Evolutionary conservation across 108 stramenopile genomes (phyloP).

Genomic region (Licmophora abbreviata): DNA sequence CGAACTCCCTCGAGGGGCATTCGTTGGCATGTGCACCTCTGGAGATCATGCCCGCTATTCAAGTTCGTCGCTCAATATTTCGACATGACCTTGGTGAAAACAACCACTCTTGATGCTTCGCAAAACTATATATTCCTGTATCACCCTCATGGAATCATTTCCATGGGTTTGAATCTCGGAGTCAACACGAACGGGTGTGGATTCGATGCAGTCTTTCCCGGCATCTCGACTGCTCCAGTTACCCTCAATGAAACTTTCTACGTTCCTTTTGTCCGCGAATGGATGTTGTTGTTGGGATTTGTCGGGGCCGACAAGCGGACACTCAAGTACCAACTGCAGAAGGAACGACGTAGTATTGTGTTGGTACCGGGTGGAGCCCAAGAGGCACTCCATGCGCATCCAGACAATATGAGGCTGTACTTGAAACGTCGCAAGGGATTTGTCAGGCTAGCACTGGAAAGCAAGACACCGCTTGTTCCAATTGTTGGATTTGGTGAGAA

Average conservation of each 20-base stretch:
- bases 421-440: conserved; percentile 70
- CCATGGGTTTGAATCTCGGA: conserved; percentile 14
- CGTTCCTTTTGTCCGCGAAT: conserved; percentile 39
- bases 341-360: conserved; percentile 15
- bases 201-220: background rate
- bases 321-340: conserved; percentile 9
- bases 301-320: conserved; percentile 15
- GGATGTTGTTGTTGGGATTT: conserved; percentile 22
- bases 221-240: background rate
- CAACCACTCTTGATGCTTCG: background rate
- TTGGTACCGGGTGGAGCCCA: conserved; percentile 45
- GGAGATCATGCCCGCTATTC: conserved; percentile 4
- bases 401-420: conserved; percentile 21
- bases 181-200: conserved; percentile 16
- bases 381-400: conserved; percentile 29
- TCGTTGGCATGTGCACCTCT: too few species aligned
- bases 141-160: conserved; percentile 58
- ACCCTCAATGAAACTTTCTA: conserved; percentile 27
- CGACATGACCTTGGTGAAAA: background rate
- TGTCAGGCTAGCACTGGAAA: conserved; percentile 51
- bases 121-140: conserved; percentile 42
- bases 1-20: too few species aligned
- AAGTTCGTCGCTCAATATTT: background rate
- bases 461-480: conserved; percentile 62
- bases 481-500: conserved; percentile 62